Conservation (phyloP, 495 filamentous ascomycete genomes). For the Penicillium paxilli region DNA sequence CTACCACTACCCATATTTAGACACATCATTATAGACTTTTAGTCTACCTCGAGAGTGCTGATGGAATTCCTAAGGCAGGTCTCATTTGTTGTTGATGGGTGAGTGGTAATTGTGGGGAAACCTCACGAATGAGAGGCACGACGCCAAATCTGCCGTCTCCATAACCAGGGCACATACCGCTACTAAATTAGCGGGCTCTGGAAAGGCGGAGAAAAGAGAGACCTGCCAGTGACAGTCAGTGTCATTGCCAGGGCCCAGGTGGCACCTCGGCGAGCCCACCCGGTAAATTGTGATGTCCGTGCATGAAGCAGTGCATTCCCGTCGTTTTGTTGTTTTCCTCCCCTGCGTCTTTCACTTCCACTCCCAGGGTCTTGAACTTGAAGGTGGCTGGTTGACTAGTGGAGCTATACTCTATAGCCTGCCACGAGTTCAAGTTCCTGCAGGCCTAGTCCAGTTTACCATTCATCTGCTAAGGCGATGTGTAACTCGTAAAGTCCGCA, state of each 20-base stretch:
- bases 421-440: slow-evolving; percentile 17
- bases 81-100: slow-evolving; percentile 13
- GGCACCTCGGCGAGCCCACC: background rate
- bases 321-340: background rate
- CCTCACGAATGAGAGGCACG: slow-evolving; percentile 21
- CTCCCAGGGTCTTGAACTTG: slow-evolving; percentile 5
- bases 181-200: background rate
- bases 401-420: background rate
- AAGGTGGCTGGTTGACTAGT: slow-evolving; percentile 1
- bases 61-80: slow-evolving; percentile 7
- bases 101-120: slow-evolving; percentile 23
- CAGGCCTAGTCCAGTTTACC: background rate
- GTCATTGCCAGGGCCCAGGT: too few species aligned
- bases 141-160: background rate
- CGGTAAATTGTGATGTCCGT: slow-evolving; percentile 7
- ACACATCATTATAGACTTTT: background rate
- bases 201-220: slow-evolving; percentile 6
- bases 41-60: background rate
- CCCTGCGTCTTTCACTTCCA: background rate
- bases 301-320: slow-evolving; percentile 2
- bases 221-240: too few species aligned
- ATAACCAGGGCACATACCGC: slow-evolving; percentile 7
- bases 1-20: background rate
- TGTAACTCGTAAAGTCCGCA: too few species aligned
- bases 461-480: background rate